Evolutionary conservation across 805 yeast species (phyloP), one percentile per base, ranked within the genome.

Genomic region (Debaryomyces tyrocola): DNA sequence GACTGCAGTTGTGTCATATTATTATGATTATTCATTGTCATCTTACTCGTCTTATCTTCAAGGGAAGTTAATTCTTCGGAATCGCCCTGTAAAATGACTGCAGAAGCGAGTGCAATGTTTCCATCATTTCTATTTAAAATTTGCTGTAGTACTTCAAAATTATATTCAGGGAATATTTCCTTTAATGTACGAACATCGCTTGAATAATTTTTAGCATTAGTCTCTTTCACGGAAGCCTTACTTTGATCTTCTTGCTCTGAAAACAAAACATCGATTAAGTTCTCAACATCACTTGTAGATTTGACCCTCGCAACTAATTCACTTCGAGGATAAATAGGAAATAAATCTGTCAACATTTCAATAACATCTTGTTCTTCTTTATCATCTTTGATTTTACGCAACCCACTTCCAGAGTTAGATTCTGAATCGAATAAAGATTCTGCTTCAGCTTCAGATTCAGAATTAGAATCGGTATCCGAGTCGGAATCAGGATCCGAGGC

Each of bases 111-210:
- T 20, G 47, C 70, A 8, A 65, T 3, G 46, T 74, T 63, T 1
- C 67, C 64, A 5, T 63, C 49, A 33, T 63, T 51, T 2, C 62
- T 63, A 20, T 59, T 51, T 14, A 71, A 61, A 3, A 62, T 60
- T 1, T 55, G 49, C 3, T 61, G 50, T 6, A 81, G 58, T 6
- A 51, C 49, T 2, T 52, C 59, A 4, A 57, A 35, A 2, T 69
- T 66, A 2, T 67, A 49, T 12, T 70, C 57, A 0, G 85, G 84
- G 48, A 82, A 80, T 61, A 81, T 70, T 11, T 69, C 73, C 40
- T 57, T 52, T 27, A 77, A 52, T 24, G 57, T 59, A 46, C 48
- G 48, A 10, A 61, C 64, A 2, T 51, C 51, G 8, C 28, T 35
- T 36, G 8, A 17, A n/a, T 37, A 21, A 27, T 11, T 28, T 15